These are phyloP conservation scores for Quercus lobata DNA, from an alignment of 331 rosid species.

Conservation along the genomic window DNA sequence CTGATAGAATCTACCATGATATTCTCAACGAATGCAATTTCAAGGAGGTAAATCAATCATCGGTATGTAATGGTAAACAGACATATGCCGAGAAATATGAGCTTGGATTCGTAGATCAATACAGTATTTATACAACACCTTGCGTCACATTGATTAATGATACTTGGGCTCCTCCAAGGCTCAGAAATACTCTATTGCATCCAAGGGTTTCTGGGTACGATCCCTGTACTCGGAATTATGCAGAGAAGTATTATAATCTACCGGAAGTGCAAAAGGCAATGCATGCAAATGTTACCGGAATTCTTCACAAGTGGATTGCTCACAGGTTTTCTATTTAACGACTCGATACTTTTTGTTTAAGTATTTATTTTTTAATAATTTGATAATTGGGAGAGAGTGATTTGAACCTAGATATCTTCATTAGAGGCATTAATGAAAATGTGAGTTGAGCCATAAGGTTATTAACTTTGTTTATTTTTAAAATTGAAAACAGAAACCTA, in stretches of 20 bases:
- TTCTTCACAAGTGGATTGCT: constrained; percentile 81
- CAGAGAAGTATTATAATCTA: constrained; percentile 70
- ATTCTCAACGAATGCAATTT: constrained; percentile 65
- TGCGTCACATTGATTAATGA: constrained; percentile 23
- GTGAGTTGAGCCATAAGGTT: too few relatives aligned
- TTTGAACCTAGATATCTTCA: too few relatives aligned
- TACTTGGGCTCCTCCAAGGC: constrained; percentile 22
- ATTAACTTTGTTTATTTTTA: too few relatives aligned
- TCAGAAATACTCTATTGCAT: constrained; percentile 43
- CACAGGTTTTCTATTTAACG: constrained; percentile 46
- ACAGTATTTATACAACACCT: constrained; percentile 68
- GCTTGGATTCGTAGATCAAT: constrained; percentile 59
- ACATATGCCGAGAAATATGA: constrained; percentile 47
- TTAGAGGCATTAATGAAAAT: too few relatives aligned
- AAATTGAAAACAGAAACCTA: too few relatives aligned
- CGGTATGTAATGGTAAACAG: constrained; percentile 41
- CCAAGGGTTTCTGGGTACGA: constrained; percentile 50
- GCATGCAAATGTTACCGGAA: constrained; percentile 73
- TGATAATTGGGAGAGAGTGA: too few relatives aligned
- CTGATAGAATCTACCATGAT: constrained; percentile 59
- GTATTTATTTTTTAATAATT: neutral
- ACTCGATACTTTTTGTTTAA: neutral
- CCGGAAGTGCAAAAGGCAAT: constrained; percentile 74
- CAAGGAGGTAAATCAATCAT: constrained; percentile 27
- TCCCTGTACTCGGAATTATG: constrained; percentile 72